These are phyloP conservation scores for Calycina marina DNA, from an alignment of 2,329 filamentous ascomycete genomes.

Conservation along the genomic window DNA sequence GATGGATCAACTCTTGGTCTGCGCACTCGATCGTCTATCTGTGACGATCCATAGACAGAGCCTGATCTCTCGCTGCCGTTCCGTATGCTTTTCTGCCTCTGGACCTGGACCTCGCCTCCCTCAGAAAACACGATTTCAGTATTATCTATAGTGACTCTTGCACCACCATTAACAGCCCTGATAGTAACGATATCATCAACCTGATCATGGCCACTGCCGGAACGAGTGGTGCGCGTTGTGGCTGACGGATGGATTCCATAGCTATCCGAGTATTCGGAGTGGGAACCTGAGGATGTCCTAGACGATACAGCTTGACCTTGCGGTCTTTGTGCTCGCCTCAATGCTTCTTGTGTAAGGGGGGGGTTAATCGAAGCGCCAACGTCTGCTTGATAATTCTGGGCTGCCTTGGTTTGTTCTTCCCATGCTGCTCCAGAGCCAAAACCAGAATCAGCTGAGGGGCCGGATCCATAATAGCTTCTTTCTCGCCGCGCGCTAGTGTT, in stretches of 20 bases:
- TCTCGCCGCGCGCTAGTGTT: conserved; percentile 16
- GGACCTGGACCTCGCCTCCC: conserved; percentile 45
- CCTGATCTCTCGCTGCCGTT: conserved; percentile 34
- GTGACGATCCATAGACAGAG: conserved; percentile 22
- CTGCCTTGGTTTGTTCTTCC: conserved; percentile 30
- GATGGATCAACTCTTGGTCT: conserved; percentile 12
- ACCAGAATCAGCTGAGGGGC: conserved; percentile 4
- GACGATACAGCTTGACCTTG: conserved; percentile 28
- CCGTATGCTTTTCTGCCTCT: conserved; percentile 24
- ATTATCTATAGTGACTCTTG: conserved; percentile 40
- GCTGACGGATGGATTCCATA: conserved; percentile 47
- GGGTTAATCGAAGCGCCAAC: conserved; percentile 27
- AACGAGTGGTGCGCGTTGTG: conserved; percentile 41
- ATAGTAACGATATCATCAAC: conserved; percentile 47
- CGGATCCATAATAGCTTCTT: conserved; percentile 17
- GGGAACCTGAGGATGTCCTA: conserved; percentile 44
- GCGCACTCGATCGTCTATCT: conserved; percentile 17
- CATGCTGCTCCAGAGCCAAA: conserved; percentile 21
- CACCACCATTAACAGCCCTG: conserved; percentile 36
- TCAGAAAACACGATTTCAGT: conserved; percentile 43
- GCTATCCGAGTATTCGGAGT: conserved; percentile 38
- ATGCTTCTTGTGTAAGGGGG: conserved; percentile 40
- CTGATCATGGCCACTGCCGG: conserved; percentile 27
- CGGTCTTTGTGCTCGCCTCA: conserved; percentile 32
- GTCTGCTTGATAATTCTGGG: conserved; percentile 37